phyloP scores from a whole-genome alignment of 768 basidiomycete genomes.

The Kwoniella bestiolae region DNA sequence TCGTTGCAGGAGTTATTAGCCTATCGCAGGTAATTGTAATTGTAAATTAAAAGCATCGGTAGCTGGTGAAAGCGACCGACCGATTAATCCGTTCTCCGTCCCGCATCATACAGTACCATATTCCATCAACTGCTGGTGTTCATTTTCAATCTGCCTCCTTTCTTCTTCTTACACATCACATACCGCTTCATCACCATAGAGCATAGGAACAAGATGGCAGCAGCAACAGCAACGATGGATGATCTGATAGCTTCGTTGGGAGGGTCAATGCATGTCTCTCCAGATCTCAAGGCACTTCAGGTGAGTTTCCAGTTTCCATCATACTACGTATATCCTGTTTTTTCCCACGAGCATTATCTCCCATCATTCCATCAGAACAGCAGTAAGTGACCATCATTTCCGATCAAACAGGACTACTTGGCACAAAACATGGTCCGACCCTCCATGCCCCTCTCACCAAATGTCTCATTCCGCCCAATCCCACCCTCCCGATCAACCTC shows the following conservation, averaged over 20 bases:
- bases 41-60: background rate
- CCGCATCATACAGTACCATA: background rate
- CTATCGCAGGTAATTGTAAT: background rate
- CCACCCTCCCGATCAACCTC: constrained; percentile 36
- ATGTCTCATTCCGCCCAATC: constrained; percentile 17
- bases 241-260: constrained; percentile 38
- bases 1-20: background rate
- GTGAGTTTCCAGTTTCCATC: constrained; percentile 40
- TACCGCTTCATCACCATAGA: too few species aligned
- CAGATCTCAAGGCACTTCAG: constrained; percentile 44
- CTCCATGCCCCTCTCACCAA: constrained; percentile 7
- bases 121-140: background rate
- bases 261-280: constrained; percentile 43
- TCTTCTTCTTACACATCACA: background rate
- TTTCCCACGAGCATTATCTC: constrained; percentile 6
- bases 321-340: too few species aligned
- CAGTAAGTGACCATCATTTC: background rate
- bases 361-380: background rate
- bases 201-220: constrained; percentile 2
- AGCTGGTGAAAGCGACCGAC: background rate
- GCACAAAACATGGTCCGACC: constrained; percentile 28
- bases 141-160: background rate
- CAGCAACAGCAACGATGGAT: constrained; percentile 39
- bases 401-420: constrained; percentile 31
- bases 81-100: constrained; percentile 4